These are phyloP conservation scores for Aspergillus piperis DNA, from an alignment of 2,329 filamentous ascomycete genomes.

Conservation along the genomic window DNA sequence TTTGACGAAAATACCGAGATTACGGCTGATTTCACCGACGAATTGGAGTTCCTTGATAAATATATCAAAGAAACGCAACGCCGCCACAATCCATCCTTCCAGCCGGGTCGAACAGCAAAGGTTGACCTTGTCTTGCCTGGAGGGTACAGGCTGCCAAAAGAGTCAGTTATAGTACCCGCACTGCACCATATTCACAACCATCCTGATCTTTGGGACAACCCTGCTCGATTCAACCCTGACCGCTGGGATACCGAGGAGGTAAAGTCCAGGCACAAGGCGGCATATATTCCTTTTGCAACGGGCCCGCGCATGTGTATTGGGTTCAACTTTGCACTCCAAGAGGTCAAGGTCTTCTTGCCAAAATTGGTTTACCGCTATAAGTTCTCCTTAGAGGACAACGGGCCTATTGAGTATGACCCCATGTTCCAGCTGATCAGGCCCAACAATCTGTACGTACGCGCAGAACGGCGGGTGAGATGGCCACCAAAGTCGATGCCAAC, in stretches of 20 bases:
- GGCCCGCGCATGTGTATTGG: slow-evolving; percentile 63
- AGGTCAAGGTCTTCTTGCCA: slow-evolving; percentile 58
- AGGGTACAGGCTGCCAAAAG: slow-evolving; percentile 58
- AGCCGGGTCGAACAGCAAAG: slow-evolving; percentile 59
- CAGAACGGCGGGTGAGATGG: slow-evolving; percentile 27
- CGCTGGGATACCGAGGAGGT: slow-evolving; percentile 59
- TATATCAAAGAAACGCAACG: slow-evolving; percentile 61
- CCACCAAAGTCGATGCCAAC: slow-evolving; percentile 21
- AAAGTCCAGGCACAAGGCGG: slow-evolving; percentile 52
- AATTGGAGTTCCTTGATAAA: slow-evolving; percentile 47
- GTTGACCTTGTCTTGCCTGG: slow-evolving; percentile 60
- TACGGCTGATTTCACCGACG: slow-evolving; percentile 39
- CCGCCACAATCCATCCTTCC: slow-evolving; percentile 61
- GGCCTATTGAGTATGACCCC: slow-evolving; percentile 42
- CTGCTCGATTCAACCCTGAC: slow-evolving; percentile 59
- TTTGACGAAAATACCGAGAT: slow-evolving; percentile 43
- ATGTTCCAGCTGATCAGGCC: slow-evolving; percentile 33
- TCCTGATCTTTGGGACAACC: slow-evolving; percentile 59
- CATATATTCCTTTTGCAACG: slow-evolving; percentile 61
- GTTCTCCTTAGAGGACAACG: slow-evolving; percentile 52
- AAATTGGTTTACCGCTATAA: slow-evolving; percentile 62
- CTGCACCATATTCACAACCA: slow-evolving; percentile 53
- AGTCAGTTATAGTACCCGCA: slow-evolving; percentile 55
- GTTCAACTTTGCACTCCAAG: slow-evolving; percentile 64
- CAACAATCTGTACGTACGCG: slow-evolving; percentile 27